A percentile compares a stretch with the other conserved stretches of the same genome.
Evolutionary conservation across 148 eudicot genomes (phyloP).

Genomic region (Silene uniflora): DNA sequence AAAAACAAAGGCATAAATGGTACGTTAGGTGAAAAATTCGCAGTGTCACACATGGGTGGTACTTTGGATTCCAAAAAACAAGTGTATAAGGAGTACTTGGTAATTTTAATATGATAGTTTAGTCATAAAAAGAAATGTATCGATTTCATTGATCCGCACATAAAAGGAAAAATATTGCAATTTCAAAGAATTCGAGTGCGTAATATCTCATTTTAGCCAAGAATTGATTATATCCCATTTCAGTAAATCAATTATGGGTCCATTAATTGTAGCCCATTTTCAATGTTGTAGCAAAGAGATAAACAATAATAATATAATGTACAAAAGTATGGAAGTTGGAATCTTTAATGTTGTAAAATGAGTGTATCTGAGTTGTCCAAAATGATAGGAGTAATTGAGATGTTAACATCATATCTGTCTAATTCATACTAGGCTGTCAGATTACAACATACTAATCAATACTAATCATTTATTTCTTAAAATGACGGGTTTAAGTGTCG

Average conservation of each 20-base stretch:
- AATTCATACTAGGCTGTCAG: background rate
- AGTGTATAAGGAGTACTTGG: no score
- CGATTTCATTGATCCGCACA: no score
- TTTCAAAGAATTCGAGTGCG: no score
- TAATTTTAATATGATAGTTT: no score
- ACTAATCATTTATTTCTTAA: background rate
- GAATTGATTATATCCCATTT: background rate
- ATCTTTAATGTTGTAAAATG: background rate
- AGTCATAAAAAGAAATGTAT: no score
- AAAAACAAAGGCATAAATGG: no score
- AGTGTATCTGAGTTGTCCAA: conserved; percentile 8
- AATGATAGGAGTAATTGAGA: background rate
- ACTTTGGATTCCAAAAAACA: no score
- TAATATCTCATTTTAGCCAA: background rate
- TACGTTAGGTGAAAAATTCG: no score
- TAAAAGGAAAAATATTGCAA: no score
- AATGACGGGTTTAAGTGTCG: background rate
- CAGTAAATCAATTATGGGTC: background rate
- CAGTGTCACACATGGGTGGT: no score
- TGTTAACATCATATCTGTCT: background rate
- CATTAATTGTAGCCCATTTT: no score
- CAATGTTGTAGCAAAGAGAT: background rate
- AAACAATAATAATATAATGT: background rate
- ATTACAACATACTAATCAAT: background rate
- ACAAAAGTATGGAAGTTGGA: background rate